Conservation (phyloP, 2,329 filamentous ascomycete genomes). For the Thielaviopsis cerberus region DNA sequence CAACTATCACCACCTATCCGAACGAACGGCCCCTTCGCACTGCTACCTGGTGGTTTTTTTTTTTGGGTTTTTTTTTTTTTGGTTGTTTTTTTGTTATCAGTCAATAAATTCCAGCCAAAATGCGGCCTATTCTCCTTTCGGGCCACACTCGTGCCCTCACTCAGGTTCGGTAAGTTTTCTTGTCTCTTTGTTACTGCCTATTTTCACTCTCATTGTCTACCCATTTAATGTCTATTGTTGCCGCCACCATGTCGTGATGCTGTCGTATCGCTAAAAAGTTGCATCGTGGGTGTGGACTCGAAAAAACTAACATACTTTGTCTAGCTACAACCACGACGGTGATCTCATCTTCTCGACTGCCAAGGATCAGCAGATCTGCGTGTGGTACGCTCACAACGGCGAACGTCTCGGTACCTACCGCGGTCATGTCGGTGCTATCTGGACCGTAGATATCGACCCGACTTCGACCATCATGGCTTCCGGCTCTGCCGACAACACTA, state of each 20-base stretch:
- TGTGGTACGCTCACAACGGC: conserved; percentile 93
- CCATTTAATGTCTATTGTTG: conserved; percentile 11
- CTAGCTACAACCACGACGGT: conserved; percentile 78
- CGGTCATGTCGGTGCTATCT: conserved; percentile 93
- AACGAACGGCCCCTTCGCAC: conserved; percentile 2
- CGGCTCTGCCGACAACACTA: conserved; percentile 94
- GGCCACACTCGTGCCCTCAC: conserved; percentile 94
- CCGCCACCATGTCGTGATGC: neutral
- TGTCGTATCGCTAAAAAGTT: neutral
- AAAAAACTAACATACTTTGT: conserved; percentile 12
- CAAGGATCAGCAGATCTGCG: conserved; percentile 94
- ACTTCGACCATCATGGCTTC: conserved; percentile 81
- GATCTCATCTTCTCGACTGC: conserved; percentile 90
- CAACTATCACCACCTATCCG: conserved; percentile 9
- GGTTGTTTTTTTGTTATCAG: neutral
- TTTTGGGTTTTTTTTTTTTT: neutral
- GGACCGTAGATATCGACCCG: conserved; percentile 94
- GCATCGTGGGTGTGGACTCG: neutral
- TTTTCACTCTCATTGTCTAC: neutral
- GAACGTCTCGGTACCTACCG: conserved; percentile 93
- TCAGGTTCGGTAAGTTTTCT: conserved; percentile 56
- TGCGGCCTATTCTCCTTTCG: conserved; percentile 91
- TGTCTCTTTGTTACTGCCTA: neutral
- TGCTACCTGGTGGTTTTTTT: neutral
- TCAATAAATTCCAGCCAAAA: conserved; percentile 32